Evolutionary conservation across 2,329 filamentous ascomycete species (phyloP).

Genomic region (Claviceps sp.): DNA sequence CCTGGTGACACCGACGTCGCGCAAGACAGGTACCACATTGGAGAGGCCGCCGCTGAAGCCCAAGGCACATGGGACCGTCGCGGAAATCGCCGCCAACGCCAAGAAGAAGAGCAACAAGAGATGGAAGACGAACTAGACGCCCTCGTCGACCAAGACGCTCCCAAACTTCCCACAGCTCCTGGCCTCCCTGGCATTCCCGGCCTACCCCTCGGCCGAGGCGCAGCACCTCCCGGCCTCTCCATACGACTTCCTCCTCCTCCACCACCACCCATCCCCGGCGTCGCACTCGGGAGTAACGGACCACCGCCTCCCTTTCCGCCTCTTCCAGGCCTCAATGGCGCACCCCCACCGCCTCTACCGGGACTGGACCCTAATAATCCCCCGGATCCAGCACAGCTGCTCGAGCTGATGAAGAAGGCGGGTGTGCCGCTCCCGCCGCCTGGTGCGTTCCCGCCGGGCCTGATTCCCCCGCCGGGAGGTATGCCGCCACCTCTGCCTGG

Average conservation of each 20-base stretch:
- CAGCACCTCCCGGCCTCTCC: slow-evolving; percentile 26
- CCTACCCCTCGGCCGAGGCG: slow-evolving; percentile 29
- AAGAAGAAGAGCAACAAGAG: slow-evolving; percentile 90
- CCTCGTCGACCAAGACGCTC: slow-evolving; percentile 75
- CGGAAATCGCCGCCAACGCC: slow-evolving; percentile 61
- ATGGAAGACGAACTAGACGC: slow-evolving; percentile 87
- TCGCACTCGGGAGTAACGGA: slow-evolving; percentile 26
- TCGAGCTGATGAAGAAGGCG: slow-evolving; percentile 52
- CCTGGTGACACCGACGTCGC: slow-evolving; percentile 77
- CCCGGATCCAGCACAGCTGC: slow-evolving; percentile 45
- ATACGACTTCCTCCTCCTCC: slow-evolving; percentile 28
- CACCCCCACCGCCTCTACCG: slow-evolving; percentile 36
- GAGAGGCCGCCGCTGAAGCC: slow-evolving; percentile 82
- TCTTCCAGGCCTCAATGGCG: slow-evolving; percentile 35
- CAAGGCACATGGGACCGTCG: slow-evolving; percentile 88
- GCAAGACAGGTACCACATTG: slow-evolving; percentile 91
- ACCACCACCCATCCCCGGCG: slow-evolving; percentile 31
- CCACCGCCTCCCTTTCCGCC: slow-evolving; percentile 42
- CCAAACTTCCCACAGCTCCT: slow-evolving; percentile 34
- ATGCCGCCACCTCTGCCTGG: slow-evolving; percentile 19
- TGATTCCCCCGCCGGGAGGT: slow-evolving; percentile 27
- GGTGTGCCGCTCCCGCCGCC: slow-evolving; percentile 48
- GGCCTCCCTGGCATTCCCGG: slow-evolving; percentile 48
- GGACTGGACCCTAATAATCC: slow-evolving; percentile 47
- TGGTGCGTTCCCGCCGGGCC: slow-evolving; percentile 28